A percentile compares a stretch with the other conserved stretches of the same genome.
Conservation (phyloP, 371 early-diverging fungal genomes). For the Aphelidium insulamus region DNA sequence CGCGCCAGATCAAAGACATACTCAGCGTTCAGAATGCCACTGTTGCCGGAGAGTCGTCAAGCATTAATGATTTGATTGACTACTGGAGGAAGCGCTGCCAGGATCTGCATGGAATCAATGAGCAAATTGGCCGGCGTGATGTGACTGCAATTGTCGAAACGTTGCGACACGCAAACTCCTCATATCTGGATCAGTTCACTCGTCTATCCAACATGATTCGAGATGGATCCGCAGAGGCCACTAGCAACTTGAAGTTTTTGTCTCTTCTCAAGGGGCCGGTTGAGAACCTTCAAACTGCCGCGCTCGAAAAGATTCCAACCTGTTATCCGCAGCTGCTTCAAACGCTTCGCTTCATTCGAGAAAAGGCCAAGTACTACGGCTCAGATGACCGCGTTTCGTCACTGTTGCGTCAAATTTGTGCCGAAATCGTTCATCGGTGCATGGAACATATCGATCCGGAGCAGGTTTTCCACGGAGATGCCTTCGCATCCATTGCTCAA, state of each 20-base stretch:
- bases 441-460: slow-evolving; percentile 23
- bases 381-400: slow-evolving; percentile 23
- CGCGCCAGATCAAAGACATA: slow-evolving; percentile 30
- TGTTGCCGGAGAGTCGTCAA: slow-evolving; percentile 15
- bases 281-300: slow-evolving; percentile 14
- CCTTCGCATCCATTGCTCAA: slow-evolving; percentile 14
- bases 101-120: slow-evolving; percentile 23
- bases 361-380: slow-evolving; percentile 26
- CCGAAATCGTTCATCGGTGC: slow-evolving; percentile 28
- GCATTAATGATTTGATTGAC: slow-evolving; percentile 27
- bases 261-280: slow-evolving; percentile 17
- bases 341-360: slow-evolving; percentile 25
- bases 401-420: slow-evolving; percentile 23
- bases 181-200: slow-evolving; percentile 24
- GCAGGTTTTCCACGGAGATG: slow-evolving; percentile 28
- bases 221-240: slow-evolving; percentile 23
- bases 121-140: slow-evolving; percentile 21
- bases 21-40: slow-evolving; percentile 13
- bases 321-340: slow-evolving; percentile 19
- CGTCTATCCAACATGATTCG: slow-evolving; percentile 23
- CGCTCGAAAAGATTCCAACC: slow-evolving; percentile 15
- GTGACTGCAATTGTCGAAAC: slow-evolving; percentile 15
- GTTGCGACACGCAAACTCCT: slow-evolving; percentile 19
- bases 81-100: slow-evolving; percentile 28
- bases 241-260: slow-evolving; percentile 27